Conservation (phyloP, 1,284 basidiomycete genomes). For the Schizopora paradoxa region DNA sequence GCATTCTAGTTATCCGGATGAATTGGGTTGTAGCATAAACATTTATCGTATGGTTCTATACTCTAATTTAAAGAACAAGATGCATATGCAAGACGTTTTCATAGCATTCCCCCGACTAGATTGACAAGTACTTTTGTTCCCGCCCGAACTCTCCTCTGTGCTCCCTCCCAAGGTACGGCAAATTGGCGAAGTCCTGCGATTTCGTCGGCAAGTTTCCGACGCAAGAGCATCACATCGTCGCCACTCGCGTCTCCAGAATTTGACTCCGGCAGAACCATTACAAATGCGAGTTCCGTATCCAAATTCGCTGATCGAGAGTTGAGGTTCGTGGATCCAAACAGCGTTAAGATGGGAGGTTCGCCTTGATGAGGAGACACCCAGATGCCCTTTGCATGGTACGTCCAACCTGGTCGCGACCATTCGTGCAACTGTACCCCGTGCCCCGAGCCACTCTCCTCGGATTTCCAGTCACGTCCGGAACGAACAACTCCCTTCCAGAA, state of each 20-base stretch:
- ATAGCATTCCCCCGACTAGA: slow-evolving; percentile 66
- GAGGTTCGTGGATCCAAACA: slow-evolving; percentile 95
- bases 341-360: slow-evolving; percentile 64
- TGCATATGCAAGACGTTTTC: slow-evolving; percentile 9
- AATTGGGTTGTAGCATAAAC: too few relatives aligned
- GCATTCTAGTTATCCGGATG: too few relatives aligned
- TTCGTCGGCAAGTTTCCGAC: slow-evolving; percentile 38
- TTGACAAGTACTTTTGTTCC: slow-evolving; percentile 64
- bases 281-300: slow-evolving; percentile 90
- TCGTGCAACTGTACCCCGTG: slow-evolving; percentile 55
- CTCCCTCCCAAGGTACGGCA: slow-evolving; percentile 52
- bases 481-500: slow-evolving; percentile 71
- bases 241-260: slow-evolving; percentile 12
- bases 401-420: slow-evolving; percentile 88
- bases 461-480: slow-evolving; percentile 45
- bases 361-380: slow-evolving; percentile 64
- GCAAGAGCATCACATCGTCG: slow-evolving; percentile 23
- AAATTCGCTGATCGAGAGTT: slow-evolving; percentile 88
- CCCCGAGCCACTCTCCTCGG: slow-evolving; percentile 24
- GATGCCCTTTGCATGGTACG: slow-evolving; percentile 96
- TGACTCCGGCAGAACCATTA: slow-evolving; percentile 66
- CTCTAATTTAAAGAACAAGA: not conserved
- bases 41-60: too few relatives aligned
- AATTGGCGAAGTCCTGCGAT: slow-evolving; percentile 42
- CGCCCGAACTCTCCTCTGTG: slow-evolving; percentile 62